Evolutionary conservation across 1,284 basidiomycete species (phyloP), one percentile per base, ranked within the genome.

Genomic region (Cutaneotrichosporon mucoides): DNA sequence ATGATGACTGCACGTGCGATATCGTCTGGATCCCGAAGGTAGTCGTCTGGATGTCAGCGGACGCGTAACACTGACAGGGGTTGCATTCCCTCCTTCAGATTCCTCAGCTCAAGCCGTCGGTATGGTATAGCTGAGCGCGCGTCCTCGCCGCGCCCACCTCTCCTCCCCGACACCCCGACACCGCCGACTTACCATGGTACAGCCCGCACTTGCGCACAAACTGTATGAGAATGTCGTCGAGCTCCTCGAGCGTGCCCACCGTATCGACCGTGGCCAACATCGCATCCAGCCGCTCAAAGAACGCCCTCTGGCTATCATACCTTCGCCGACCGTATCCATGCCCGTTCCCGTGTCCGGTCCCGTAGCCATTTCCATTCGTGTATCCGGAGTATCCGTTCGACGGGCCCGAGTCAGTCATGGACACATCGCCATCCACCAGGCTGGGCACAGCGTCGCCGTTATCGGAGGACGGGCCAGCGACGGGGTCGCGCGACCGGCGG

Each of bases 141-240:
- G 24, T 24, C 24, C 24, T 24, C 24, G 24, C 24, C 24, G 24
- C 24, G 24, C 24, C 24, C 24, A 24, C 24, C 24, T 24, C 24
- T 24, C 24, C 24, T 24, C 24, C 24, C 24, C 24, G 24, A 24
- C 24, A 24, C 24, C 24, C 24, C 24, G 24, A 24, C 24, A 24
- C 24, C 24, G 24, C 24, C 24, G 24, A 81, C 86, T 70, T 70
- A 88, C 92, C 89, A 75, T 94, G 92, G 76, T 92, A 93, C 37
- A 85, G 84, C 13, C 88, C 84, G 67, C 89, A 89, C 47, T 95
- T 82, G 2, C 85, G 82, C 61, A 92, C 79, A 75, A 87, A 94
- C 67, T 88, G 84, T 64, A 85, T 80, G 49, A 96, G 75, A 0
- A 89, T 84, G 38, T 85, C 83, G 75, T 96, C 92, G 12, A 96